Evolutionary conservation across 306 rosid species (phyloP).

Genomic region (Cicer cuneatum): DNA sequence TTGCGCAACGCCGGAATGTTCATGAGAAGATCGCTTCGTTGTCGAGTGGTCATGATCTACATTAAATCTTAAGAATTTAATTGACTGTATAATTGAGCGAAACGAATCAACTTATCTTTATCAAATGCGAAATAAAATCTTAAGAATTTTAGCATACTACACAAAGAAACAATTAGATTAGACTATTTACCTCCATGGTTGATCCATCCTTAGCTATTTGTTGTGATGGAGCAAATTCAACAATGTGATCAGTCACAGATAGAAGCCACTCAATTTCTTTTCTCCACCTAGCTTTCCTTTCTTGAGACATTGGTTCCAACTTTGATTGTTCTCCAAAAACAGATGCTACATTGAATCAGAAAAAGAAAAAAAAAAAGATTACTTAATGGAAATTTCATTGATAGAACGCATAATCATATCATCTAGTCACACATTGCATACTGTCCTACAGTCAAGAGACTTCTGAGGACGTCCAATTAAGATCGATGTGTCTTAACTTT

Average conservation of each 20-base stretch:
- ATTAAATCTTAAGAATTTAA: no score
- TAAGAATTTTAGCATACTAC: no score
- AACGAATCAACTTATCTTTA: no score
- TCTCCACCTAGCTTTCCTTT: conserved; percentile 78
- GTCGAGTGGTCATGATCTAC: conserved; percentile 90
- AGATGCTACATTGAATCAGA: conserved; percentile 65
- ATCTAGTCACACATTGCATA: neutral
- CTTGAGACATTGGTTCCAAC: conserved; percentile 74
- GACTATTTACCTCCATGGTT: conserved; percentile 62
- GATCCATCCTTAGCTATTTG: conserved; percentile 73
- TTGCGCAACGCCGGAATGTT: conserved; percentile 84
- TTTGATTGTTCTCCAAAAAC: conserved; percentile 81
- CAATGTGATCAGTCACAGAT: conserved; percentile 88
- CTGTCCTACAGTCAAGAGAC: no score
- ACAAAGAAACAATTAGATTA: no score
- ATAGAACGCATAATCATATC: conserved; percentile 4
- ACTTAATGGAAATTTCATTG: conserved; percentile 31
- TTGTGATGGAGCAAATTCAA: conserved; percentile 82
- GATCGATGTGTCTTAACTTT: no score
- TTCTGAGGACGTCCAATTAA: no score
- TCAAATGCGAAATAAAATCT: no score
- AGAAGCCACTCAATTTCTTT: conserved; percentile 90
- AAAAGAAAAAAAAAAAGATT: conserved; percentile 35
- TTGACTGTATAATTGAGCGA: no score
- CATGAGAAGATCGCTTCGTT: conserved; percentile 82